A percentile compares a stretch with the other conserved stretches of the same genome.
Evolutionary conservation across 2,329 filamentous ascomycete species (phyloP).

Genomic region (Aspergillus uvarum): DNA sequence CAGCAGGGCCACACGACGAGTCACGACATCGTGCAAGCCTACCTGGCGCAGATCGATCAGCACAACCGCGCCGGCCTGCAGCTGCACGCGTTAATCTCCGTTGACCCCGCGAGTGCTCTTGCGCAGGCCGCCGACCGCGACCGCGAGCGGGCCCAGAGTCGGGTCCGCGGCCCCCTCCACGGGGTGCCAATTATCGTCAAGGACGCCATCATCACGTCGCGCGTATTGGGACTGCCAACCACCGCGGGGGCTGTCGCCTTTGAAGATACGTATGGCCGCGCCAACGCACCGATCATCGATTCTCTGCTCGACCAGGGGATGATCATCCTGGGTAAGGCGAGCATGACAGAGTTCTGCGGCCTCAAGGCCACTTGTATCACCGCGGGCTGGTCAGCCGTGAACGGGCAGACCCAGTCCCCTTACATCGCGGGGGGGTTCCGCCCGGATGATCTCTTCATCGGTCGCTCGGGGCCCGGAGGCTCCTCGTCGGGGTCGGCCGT

Average conservation of each 20-base stretch:
- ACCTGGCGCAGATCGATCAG: neutral
- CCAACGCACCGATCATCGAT: neutral
- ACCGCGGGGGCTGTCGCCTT: neutral
- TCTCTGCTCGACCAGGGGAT: neutral
- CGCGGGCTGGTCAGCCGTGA: neutral
- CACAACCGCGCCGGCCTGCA: neutral
- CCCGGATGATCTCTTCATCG: neutral
- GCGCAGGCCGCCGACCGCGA: neutral
- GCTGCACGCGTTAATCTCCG: neutral
- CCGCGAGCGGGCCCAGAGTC: neutral
- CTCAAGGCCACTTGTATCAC: slow-evolving; percentile 1
- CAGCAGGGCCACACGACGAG: neutral
- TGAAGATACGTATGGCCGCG: neutral
- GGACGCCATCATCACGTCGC: neutral
- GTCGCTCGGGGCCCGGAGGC: neutral
- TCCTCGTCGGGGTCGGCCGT: neutral
- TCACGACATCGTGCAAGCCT: neutral
- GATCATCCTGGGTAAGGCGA: neutral
- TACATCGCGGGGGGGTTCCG: neutral
- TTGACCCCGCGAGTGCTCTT: neutral
- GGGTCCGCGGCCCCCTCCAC: neutral
- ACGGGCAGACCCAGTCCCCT: neutral
- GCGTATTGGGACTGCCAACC: neutral
- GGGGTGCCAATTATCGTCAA: slow-evolving; percentile 1
- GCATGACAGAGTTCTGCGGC: slow-evolving; percentile 1